Evolutionary conservation across 352 stramenopile species (phyloP), one percentile per base, ranked within the genome.

Genomic region (Phytophthora hybrid): DNA sequence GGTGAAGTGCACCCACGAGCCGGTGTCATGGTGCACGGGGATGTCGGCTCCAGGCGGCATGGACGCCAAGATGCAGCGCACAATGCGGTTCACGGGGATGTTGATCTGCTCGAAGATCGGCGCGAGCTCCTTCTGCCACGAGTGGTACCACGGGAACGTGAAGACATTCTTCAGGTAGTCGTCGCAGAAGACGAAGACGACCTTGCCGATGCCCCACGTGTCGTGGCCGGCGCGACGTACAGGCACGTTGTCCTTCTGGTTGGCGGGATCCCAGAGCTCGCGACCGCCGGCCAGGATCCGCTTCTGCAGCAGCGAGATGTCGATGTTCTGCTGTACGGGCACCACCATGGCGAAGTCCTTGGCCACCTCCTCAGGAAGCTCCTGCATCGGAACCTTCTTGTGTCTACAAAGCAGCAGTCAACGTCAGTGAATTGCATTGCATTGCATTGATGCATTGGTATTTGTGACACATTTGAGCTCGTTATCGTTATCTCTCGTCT

Each of bases 151-250:
- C 16, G 98, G 98, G 55, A 99, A 94, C 21, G 92, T 92, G 80
- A 98, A 99, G 32, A 99, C 92, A 26, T 89, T 90, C 71, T 95
- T 91, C 41, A 99, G 84, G 78, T 99, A 99, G 84, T 99, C 98
- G 85, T 99, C 98, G 72, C 94, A 99, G 85, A 99, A 99, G 52
- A 99, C 85, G 63, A 99, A 97, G 11, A 99, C 93, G 67, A 99
- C 97, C 78, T 99, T 99, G 77, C 94, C 92, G 68, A 99, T 99
- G 60, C 98, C 98, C 97, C 98, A 99, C 47, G 82, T 88, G 87
- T 99, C 98, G 81, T 99, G 98, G 26, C 93, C 97, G 14, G 97
- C 93, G 56, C 98, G 91, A 29, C 88, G 92, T 21, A 99, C 91
- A 7, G 83, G 82, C 37, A 99, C 97, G 63, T 98, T 98, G 69